Conservation (phyloP, 768 basidiomycete genomes). For the Amanita brunnescens region DNA sequence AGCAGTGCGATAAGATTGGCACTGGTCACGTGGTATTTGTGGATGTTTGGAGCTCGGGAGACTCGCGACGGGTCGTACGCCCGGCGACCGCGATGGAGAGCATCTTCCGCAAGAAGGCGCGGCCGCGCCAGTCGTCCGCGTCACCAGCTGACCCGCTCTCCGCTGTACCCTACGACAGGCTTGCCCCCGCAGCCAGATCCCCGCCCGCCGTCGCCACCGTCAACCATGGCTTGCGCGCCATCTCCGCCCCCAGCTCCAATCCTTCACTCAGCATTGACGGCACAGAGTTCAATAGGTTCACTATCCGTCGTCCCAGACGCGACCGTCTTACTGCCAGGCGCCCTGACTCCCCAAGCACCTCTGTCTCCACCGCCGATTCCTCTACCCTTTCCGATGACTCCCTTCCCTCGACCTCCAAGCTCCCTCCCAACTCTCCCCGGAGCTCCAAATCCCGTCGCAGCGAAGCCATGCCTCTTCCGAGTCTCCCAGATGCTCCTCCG, state of each 20-base stretch:
- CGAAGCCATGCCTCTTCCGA: constrained; percentile 47
- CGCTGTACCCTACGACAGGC: constrained; percentile 67
- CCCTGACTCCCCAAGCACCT: constrained; percentile 43
- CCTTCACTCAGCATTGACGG: constrained; percentile 67
- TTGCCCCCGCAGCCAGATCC: constrained; percentile 46
- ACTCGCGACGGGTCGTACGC: not conserved
- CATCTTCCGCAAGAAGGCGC: constrained; percentile 56
- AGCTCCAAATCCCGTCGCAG: constrained; percentile 38
- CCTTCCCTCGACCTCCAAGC: constrained; percentile 17
- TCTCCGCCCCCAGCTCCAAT: constrained; percentile 81
- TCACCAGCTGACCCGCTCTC: constrained; percentile 47
- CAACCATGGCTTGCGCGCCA: constrained; percentile 50
- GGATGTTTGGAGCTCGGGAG: not conserved
- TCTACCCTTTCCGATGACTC: constrained; percentile 51
- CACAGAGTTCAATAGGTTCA: constrained; percentile 60
- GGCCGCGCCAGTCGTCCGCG: constrained; percentile 53
- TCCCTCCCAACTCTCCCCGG: constrained; percentile 21
- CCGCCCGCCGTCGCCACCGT: constrained; percentile 50
- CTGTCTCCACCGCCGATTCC: constrained; percentile 47
- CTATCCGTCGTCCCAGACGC: constrained; percentile 37
- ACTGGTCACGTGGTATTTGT: not conserved
- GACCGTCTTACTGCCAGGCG: constrained; percentile 29
- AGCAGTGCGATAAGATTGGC: constrained; percentile 10
- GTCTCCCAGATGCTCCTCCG: constrained; percentile 38
- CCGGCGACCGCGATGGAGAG: constrained; percentile 41